Evolutionary conservation across 1,284 basidiomycete genomes (phyloP), one percentile per base, ranked within the genome.

Genomic region (Fomes fomentarius): DNA sequence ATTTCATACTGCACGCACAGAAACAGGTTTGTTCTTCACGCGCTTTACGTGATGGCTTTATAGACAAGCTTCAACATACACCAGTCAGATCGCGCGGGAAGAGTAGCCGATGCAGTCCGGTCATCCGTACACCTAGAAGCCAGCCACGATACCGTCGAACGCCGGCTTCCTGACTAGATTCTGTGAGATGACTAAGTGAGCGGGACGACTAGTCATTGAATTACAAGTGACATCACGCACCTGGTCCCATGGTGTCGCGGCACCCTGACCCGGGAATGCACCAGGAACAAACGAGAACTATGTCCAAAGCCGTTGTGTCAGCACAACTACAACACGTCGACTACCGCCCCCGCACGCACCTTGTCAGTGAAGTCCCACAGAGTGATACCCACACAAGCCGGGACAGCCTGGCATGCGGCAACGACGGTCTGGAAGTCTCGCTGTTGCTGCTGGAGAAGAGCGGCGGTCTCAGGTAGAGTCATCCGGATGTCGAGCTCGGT

Each of bases 401-500:
- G 31, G 14, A 80, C 75, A 15, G 69, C 69, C 51, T 71, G 66
- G 66, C 81, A 83, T 4, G 79, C 76, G 2, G 62, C 52, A 44
- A 81, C 68, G 40, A 80, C 77, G 14, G 63, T 76, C 63, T 74
- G 62, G 63, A 78, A 82, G 59, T 82, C 78, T 25, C 64, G 66
- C 65, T 75, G 72, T 69, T 84, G 82, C 58, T 81, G 78, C 35
- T 67, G 71, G 12, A 81, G 69, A 48, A 78, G 64, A 3, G 74
- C 77, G 1, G 68, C 63, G 0, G 80, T 82, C 15, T 70, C 72
- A n/a, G 81, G 81, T 25, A 80, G 71, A 24, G 72, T 71, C 71
- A 83, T 81, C 22, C 80, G 73, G 50, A 78, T 77, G 61, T 83
- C 82, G 22, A 84, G 71, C 65, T 83, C 82, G 1, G 81, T 83